Evolutionary conservation across 129 eudicot genomes (phyloP).

Genomic region (Saposhnikovia divaricata): DNA sequence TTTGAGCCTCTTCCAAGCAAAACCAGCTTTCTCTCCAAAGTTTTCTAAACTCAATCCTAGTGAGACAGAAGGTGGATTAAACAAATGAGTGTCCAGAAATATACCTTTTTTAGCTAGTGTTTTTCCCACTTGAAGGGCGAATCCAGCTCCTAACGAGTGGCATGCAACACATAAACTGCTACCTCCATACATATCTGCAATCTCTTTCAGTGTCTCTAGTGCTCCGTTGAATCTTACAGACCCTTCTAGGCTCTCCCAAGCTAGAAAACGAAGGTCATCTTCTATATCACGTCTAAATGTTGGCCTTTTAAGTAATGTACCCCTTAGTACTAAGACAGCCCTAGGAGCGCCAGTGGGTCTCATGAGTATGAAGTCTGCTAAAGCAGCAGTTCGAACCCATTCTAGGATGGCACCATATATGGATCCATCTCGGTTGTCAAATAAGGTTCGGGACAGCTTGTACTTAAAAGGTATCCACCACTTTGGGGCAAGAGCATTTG

Average conservation of each 20-base stretch:
- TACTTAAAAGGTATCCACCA: constrained; percentile 96
- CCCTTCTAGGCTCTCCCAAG: constrained; percentile 94
- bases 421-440: constrained; percentile 84
- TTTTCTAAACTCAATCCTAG: constrained; percentile 59
- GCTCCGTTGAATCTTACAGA: constrained; percentile 75
- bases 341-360: constrained; percentile 88
- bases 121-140: constrained; percentile 89
- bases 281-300: constrained; percentile 74
- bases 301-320: constrained; percentile 64
- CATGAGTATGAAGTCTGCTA: constrained; percentile 69
- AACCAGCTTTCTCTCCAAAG: constrained; percentile 64
- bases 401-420: constrained; percentile 85
- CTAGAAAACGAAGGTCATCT: constrained; percentile 81
- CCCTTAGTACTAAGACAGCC: constrained; percentile 73
- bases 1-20: constrained; percentile 59
- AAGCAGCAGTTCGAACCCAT: constrained; percentile 88
- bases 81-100: constrained; percentile 82
- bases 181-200: constrained; percentile 58
- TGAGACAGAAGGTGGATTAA: constrained; percentile 90
- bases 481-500: constrained; percentile 75
- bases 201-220: constrained; percentile 42
- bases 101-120: constrained; percentile 75
- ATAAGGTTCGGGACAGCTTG: constrained; percentile 58
- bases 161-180: constrained; percentile 75
- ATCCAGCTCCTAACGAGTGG: constrained; percentile 91